Percentiles rank a stretch among this genome's conserved stretches.
Evolutionary conservation across 495 filamentous ascomycete genomes (phyloP).

Genomic region (Lasiosphaeria hispida): DNA sequence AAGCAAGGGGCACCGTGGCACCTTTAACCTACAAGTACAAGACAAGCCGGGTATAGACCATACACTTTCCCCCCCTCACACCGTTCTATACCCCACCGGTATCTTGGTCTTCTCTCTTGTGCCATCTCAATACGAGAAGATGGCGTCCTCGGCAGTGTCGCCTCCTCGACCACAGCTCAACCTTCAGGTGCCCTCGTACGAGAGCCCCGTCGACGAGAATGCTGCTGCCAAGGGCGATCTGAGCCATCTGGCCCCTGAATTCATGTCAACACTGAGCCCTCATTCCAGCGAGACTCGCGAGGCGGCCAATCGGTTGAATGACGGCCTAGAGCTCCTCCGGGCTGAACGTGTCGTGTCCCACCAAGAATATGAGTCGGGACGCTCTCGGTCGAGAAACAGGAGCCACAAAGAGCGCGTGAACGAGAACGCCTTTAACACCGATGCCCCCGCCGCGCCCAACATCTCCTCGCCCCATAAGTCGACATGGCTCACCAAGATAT

Average conservation of each 20-base stretch:
- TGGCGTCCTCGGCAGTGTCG: not conserved
- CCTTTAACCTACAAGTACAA: too few relatives aligned
- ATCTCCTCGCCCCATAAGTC: constrained; percentile 62
- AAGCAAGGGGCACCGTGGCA: not conserved
- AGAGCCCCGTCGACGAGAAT: constrained; percentile 20
- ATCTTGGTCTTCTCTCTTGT: too few relatives aligned
- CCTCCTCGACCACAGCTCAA: constrained; percentile 18
- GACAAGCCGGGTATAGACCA: too few relatives aligned
- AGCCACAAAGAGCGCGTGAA: constrained; percentile 45
- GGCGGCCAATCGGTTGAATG: constrained; percentile 68
- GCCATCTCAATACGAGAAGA: not conserved
- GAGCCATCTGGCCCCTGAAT: constrained; percentile 21
- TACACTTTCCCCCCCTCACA: not conserved
- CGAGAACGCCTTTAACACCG: constrained; percentile 81
- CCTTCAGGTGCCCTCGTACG: constrained; percentile 28
- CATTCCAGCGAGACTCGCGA: constrained; percentile 45
- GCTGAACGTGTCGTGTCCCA: constrained; percentile 72
- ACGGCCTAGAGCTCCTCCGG: constrained; percentile 80
- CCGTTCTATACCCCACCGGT: not conserved
- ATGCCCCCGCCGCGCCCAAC: constrained; percentile 41
- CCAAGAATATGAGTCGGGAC: constrained; percentile 38
- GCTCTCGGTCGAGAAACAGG: constrained; percentile 36
- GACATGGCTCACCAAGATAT: constrained; percentile 54
- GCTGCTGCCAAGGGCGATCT: constrained; percentile 20
- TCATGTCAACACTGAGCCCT: not conserved